Evolutionary conservation across 208 protist genomes (phyloP), one percentile per base, ranked within the genome.

Genomic region (Leishmania aethiopica): DNA sequence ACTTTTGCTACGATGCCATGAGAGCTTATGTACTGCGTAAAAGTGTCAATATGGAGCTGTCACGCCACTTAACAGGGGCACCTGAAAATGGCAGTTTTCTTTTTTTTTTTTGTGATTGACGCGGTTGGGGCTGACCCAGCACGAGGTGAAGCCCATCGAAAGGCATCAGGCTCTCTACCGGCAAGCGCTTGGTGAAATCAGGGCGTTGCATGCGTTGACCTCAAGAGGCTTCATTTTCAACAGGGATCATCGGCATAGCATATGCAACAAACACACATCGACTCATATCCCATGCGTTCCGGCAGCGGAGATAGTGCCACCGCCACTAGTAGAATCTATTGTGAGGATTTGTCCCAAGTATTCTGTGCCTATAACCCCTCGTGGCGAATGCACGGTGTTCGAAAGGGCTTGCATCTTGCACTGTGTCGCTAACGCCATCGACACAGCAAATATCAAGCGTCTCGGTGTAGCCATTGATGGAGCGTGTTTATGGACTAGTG

Each of bases 361-460:
- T 73, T 88, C 83, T 51, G 72, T 82, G 7, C 85, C 88, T 42
- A 89, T 91, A 57, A 84, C 83, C 13, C 83, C 81, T 13, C 78
- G 86, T 47, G 85, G 83, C 81, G 42, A 45, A 70, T 84, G 82
- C 17, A 90, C 79, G 19, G 84, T 81, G 2, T 32, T 90, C 35
- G 84, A 88, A 69, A 83, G 82, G 28, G 81, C 79, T 7, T 74
- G 73, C 55, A 88, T 89, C 55, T 78, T 81, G 28, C 82, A 79
- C 47, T 62, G 57, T 60, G 88, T 84, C 74, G 86, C 82, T 25
- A 37, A 84, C 35, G 84, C 88, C 57, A 84, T 88, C 32, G 86
- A 89, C 51, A 84, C 86, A 13, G 40, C 25, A 2, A 82, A 84
- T 35, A 69, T 90, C 25, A 66, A 83, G 35, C 37, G 69, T 17